A percentile compares a stretch with the other conserved stretches of the same genome.
Conservation (phyloP, 1,284 basidiomycete species). For the Stygiomarasmius scandens region DNA sequence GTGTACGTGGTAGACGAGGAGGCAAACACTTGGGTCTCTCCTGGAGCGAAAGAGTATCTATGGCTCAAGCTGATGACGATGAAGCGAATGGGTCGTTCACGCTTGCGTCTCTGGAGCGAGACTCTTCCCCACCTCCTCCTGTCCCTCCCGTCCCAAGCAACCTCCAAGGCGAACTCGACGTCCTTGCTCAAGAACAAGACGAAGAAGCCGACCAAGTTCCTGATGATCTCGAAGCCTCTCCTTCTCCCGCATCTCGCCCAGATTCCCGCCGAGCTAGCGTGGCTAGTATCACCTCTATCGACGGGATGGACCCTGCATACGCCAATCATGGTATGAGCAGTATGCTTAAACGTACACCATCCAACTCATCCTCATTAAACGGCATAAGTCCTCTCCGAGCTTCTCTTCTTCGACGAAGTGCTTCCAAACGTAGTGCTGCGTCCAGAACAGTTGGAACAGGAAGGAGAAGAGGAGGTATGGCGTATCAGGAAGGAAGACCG, state of each 20-base stretch:
- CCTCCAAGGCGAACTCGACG: slow-evolving; percentile 31
- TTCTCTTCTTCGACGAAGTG: slow-evolving; percentile 50
- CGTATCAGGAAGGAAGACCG: slow-evolving; percentile 67
- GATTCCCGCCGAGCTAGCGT: slow-evolving; percentile 9
- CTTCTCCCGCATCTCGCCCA: slow-evolving; percentile 5
- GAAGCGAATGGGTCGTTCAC: too few relatives aligned
- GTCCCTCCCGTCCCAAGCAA: slow-evolving; percentile 53
- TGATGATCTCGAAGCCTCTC: slow-evolving; percentile 20
- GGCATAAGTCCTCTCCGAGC: slow-evolving; percentile 55
- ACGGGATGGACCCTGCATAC: slow-evolving; percentile 84
- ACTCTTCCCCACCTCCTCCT: slow-evolving; percentile 51
- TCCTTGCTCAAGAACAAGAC: slow-evolving; percentile 24
- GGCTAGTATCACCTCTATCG: slow-evolving; percentile 53
- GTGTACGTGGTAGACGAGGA: slow-evolving; percentile 40
- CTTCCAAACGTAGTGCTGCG: slow-evolving; percentile 42
- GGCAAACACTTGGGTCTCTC: slow-evolving; percentile 48
- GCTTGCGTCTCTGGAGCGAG: slow-evolving; percentile 32
- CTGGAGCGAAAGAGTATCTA: slow-evolving; percentile 66
- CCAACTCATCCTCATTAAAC: slow-evolving; percentile 49
- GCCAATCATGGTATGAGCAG: slow-evolving; percentile 59
- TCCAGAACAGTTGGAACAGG: slow-evolving; percentile 30
- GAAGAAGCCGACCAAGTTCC: slow-evolving; percentile 37
- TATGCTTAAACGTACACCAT: slow-evolving; percentile 64
- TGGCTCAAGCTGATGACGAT: slow-evolving; percentile 54
- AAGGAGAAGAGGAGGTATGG: slow-evolving; percentile 63